Evolutionary conservation across 106 monocot species (phyloP).

Genomic region (Vanilla planifolia): DNA sequence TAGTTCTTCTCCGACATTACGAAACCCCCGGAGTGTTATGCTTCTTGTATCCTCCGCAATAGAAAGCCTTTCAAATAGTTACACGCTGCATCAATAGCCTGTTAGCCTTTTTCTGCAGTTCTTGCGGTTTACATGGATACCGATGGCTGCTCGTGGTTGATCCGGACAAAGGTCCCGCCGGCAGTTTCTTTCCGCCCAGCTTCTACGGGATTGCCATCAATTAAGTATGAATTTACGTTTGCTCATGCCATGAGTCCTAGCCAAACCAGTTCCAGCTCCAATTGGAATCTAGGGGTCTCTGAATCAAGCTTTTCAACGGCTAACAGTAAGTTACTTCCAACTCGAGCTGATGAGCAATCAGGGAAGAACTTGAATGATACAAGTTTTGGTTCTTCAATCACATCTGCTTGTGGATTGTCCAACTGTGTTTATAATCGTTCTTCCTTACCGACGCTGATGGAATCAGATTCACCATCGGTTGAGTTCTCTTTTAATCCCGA

Average conservation of each 20-base stretch:
- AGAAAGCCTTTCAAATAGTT: no score
- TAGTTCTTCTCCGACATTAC: no score
- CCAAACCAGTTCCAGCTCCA: slow-evolving; percentile 5
- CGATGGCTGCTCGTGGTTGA: slow-evolving; percentile 37
- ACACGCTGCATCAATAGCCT: no score
- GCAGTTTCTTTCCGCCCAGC: slow-evolving; percentile 20
- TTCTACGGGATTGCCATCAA: slow-evolving; percentile 9
- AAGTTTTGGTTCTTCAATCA: neutral
- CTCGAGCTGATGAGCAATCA: neutral
- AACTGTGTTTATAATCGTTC: neutral
- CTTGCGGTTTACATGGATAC: no score
- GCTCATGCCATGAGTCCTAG: neutral
- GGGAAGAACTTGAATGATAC: neutral
- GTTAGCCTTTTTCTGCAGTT: no score
- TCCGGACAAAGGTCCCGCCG: slow-evolving; percentile 29
- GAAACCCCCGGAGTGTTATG: no score
- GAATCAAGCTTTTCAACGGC: neutral
- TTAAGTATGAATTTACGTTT: slow-evolving; percentile 2
- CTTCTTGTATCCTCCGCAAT: no score
- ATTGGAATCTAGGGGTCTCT: slow-evolving; percentile 1
- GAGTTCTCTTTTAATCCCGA: slow-evolving; percentile 10
- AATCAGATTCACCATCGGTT: neutral
- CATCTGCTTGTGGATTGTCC: neutral
- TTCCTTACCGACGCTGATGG: neutral
- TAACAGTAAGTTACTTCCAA: neutral